Evolutionary conservation across 768 basidiomycete species (phyloP).

Genomic region (Amanita phalloides): DNA sequence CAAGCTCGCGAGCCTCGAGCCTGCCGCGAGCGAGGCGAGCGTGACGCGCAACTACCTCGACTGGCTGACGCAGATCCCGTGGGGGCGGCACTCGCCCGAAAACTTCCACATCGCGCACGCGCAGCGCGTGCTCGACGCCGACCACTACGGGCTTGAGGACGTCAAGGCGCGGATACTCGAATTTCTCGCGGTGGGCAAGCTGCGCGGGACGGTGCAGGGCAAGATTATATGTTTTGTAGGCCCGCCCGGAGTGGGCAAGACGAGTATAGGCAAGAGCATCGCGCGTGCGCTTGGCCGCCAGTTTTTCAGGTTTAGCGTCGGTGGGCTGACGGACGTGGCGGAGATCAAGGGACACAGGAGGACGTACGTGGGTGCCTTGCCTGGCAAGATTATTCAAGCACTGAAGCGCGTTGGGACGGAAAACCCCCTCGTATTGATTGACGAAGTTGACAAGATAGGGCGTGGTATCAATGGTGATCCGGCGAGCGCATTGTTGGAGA

Average conservation of each 20-base stretch:
- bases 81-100: slow-evolving; percentile 91
- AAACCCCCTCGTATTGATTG: too few relatives aligned
- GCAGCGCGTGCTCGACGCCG: slow-evolving; percentile 77
- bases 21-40: slow-evolving; percentile 85
- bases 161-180: slow-evolving; percentile 92
- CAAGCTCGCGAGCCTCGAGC: slow-evolving; percentile 84
- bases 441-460: slow-evolving; percentile 53
- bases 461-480: slow-evolving; percentile 89
- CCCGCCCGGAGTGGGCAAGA: slow-evolving; percentile 90
- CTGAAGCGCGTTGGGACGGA: slow-evolving; percentile 84
- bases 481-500: slow-evolving; percentile 81
- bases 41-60: slow-evolving; percentile 93
- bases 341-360: slow-evolving; percentile 98
- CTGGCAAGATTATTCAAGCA: slow-evolving; percentile 93
- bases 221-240: slow-evolving; percentile 97
- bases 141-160: slow-evolving; percentile 88
- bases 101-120: slow-evolving; percentile 86
- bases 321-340: slow-evolving; percentile 93
- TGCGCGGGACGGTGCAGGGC: slow-evolving; percentile 89
- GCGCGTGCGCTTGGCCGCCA: slow-evolving; percentile 82
- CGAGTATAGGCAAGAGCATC: slow-evolving; percentile 87
- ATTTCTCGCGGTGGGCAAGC: slow-evolving; percentile 91
- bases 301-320: slow-evolving; percentile 96
- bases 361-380: slow-evolving; percentile 93
- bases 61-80: slow-evolving; percentile 91